Evolutionary conservation across 129 eudicot genomes (phyloP), one percentile per base, ranked within the genome.

Genomic region (Sambucus nigra): DNA sequence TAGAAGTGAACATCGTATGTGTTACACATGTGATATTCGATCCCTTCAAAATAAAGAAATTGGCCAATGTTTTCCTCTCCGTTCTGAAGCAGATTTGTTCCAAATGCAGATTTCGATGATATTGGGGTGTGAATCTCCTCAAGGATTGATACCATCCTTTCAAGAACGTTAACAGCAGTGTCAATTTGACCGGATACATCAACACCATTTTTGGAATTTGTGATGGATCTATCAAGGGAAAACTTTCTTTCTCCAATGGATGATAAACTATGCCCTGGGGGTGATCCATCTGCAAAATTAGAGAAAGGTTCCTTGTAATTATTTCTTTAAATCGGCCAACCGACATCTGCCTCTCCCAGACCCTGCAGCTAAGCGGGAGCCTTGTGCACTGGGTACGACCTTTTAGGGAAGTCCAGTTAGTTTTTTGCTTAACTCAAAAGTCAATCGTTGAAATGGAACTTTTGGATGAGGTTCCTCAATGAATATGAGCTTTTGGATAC

Each of bases 1-100:
- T 91, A 91, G 65, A 91, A 91, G 61, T 91, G 98, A 63, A 91
- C 98, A 64, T 91, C 98, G 60, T 91, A 91, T 44, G 98, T 85
- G 72, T 91, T 91, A 59, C 88, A 76, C 98, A 91, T 91, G 31
- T 73, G 94, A 63, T 85, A 91, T 49, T 91, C 98, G 11, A 79
- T 71, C 60, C 98, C 95, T 74, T 91, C 98, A 16, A 70, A 78
- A 68, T 91, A 91, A 17, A 91, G 84, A 69, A 85, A 91, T 62
- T 91, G 98, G 29, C 98, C 95, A 51, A 85, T 81, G 60, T 91
- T 91, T 73, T 91, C 89, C 63, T 91, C 98, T 35, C 83, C 95
- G 47, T 74, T 28, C 25, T 71, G 79, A 41, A 91, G 84, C 40
- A 91, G 67, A 65, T 79, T 85, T 53, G 95, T 78, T 20, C 98